Conservation (phyloP, 1,139 yeast genomes). For the Debaryomyces sp. region DNA sequence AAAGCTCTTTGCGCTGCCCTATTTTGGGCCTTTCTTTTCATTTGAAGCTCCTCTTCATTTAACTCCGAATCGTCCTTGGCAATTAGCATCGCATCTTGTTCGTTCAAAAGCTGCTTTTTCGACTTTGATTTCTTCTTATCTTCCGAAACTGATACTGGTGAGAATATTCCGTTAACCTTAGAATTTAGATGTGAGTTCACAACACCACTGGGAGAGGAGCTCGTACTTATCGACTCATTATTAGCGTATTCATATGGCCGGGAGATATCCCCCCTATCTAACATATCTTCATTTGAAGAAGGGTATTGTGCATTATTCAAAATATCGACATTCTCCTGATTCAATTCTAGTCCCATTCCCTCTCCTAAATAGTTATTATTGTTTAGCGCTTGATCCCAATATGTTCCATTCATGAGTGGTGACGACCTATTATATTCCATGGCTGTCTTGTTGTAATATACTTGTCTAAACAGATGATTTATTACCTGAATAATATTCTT, state of each 20-base stretch:
- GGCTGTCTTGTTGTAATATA: background rate
- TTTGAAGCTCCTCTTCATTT: constrained; percentile 51
- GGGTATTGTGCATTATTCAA: constrained; percentile 11
- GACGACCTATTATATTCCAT: constrained; percentile 1
- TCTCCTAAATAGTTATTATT: constrained; percentile 4
- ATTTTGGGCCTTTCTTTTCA: constrained; percentile 77
- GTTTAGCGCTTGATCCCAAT: background rate
- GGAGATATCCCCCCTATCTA: too few species aligned
- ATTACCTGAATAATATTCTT: background rate
- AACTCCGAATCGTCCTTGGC: constrained; percentile 44
- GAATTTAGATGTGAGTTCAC: background rate
- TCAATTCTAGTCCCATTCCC: constrained; percentile 10
- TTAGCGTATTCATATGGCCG: background rate
- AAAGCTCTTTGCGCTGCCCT: constrained; percentile 91
- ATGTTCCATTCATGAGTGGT: background rate
- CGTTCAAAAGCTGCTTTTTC: constrained; percentile 35
- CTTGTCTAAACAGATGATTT: background rate
- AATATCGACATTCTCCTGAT: constrained; percentile 14
- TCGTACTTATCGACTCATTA: constrained; percentile 17
- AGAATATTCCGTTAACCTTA: background rate
- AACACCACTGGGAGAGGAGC: constrained; percentile 16
- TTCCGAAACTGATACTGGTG: constrained; percentile 2
- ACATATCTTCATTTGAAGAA: background rate
- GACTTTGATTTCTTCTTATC: constrained; percentile 15
- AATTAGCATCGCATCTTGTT: constrained; percentile 41